Conservation (phyloP, 2,329 filamentous ascomycete genomes). For the Rutstroemia sp. region DNA sequence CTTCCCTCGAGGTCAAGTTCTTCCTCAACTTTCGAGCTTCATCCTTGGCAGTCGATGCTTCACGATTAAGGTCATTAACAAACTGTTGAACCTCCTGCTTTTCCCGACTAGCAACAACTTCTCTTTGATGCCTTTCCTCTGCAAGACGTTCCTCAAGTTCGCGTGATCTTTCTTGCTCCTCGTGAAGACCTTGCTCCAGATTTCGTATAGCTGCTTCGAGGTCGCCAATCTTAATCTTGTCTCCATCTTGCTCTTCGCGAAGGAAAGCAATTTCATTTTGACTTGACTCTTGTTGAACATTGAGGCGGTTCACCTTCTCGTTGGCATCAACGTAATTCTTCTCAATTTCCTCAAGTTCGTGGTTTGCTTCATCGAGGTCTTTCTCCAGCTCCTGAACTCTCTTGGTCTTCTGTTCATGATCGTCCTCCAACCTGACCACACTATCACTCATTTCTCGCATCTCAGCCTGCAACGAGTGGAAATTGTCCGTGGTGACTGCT, state of each 20-base stretch:
- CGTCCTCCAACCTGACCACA: conserved; percentile 80
- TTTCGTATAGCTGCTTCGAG: conserved; percentile 76
- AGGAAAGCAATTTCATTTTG: conserved; percentile 93
- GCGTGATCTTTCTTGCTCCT: conserved; percentile 69
- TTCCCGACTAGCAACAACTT: conserved; percentile 78
- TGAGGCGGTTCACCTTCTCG: conserved; percentile 78
- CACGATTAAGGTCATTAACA: conserved; percentile 84
- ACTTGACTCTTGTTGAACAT: conserved; percentile 85
- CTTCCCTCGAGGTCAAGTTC: conserved; percentile 73
- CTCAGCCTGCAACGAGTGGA: conserved; percentile 84
- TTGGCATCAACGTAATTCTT: conserved; percentile 77
- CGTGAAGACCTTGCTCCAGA: conserved; percentile 70
- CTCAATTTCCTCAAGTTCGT: conserved; percentile 80
- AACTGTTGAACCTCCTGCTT: conserved; percentile 94
- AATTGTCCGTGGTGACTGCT: conserved; percentile 73
- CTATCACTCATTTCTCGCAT: conserved; percentile 88
- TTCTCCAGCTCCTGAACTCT: conserved; percentile 77
- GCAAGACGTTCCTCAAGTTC: conserved; percentile 70
- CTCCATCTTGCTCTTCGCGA: conserved; percentile 89
- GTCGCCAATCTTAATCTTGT: conserved; percentile 97
- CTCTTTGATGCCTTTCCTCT: conserved; percentile 77
- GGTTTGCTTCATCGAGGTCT: conserved; percentile 76
- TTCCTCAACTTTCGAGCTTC: conserved; percentile 78
- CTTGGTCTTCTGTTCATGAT: conserved; percentile 69
- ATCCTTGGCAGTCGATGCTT: conserved; percentile 75